phyloP scores from a whole-genome alignment of 2,329 filamentous ascomycete genomes.

The Sporothrix mexicana region DNA sequence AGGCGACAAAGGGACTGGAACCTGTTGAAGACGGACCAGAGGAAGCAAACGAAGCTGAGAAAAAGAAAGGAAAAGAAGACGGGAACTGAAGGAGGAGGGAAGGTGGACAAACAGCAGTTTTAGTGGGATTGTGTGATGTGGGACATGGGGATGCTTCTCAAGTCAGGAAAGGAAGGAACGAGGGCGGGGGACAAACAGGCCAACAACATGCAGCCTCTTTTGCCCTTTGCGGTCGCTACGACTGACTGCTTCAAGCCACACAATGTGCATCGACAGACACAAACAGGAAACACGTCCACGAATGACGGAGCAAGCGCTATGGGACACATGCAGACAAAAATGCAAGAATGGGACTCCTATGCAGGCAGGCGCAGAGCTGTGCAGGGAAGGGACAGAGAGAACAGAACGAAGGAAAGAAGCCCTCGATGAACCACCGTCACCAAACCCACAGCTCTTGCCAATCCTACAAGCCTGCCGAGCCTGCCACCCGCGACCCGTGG shows the following conservation, averaged over 20 bases:
- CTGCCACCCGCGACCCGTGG: slow-evolving; percentile 17
- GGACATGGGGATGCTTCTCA: slow-evolving; percentile 41
- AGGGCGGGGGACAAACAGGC: slow-evolving; percentile 1
- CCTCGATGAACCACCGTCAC: slow-evolving; percentile 8
- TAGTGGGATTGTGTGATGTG: slow-evolving; percentile 44
- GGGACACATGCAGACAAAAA: not conserved
- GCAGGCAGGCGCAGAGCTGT: not conserved
- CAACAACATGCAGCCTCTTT: slow-evolving; percentile 24
- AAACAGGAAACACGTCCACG: slow-evolving; percentile 8
- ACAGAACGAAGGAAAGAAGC: not conserved
- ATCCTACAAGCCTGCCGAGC: not conserved
- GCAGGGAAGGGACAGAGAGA: slow-evolving; percentile 20
- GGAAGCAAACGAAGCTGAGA: not conserved
- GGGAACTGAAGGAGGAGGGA: not conserved
- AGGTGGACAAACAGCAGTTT: slow-evolving; percentile 16
- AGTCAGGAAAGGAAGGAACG: slow-evolving; percentile 35
- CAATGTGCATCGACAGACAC: not conserved
- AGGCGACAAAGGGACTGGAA: not conserved
- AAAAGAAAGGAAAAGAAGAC: not conserved
- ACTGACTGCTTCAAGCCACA: slow-evolving; percentile 29
- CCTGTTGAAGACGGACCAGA: slow-evolving; percentile 10
- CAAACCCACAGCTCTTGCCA: not conserved
- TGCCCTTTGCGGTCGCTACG: slow-evolving; percentile 4
- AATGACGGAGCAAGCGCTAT: slow-evolving; percentile 18
- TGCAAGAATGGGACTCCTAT: not conserved